A percentile compares a stretch with the other conserved stretches of the same genome.
These are phyloP conservation scores for Selaginella moellendorffii DNA, from an alignment of 75 land plant genomes.

Conservation along the genomic window DNA sequence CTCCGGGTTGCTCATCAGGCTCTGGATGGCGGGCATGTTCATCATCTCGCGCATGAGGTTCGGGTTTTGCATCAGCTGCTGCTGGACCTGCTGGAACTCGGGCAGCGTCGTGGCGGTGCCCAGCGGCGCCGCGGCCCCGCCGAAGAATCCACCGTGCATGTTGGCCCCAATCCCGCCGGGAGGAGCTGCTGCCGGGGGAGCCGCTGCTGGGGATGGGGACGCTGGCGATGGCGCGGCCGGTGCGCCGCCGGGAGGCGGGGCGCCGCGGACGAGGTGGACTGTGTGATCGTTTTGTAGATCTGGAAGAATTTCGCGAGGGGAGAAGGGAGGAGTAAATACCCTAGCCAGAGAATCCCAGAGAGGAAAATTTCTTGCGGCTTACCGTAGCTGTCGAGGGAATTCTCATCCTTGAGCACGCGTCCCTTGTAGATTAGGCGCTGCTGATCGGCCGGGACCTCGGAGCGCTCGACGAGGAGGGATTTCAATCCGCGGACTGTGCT, in stretches of 20 bases:
- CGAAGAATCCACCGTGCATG: background rate
- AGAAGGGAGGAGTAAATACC: background rate
- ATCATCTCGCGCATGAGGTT: conserved; percentile 86
- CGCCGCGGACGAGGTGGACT: conserved; percentile 49
- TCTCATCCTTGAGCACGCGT: conserved; percentile 86
- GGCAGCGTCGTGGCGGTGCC: conserved; percentile 37
- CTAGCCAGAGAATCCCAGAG: background rate
- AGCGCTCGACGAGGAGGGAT: conserved; percentile 31
- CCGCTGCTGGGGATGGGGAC: conserved; percentile 12
- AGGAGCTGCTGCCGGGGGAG: background rate
- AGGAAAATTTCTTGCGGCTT: background rate
- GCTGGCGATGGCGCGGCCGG: conserved; percentile 16
- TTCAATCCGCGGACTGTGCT: conserved; percentile 54
- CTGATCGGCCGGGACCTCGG: conserved; percentile 82
- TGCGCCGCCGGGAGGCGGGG: conserved; percentile 24
- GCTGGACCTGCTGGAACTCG: conserved; percentile 77
- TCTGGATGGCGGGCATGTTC: conserved; percentile 89
- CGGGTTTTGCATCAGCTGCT: conserved; percentile 84
- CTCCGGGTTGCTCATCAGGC: conserved; percentile 80
- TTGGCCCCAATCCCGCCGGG: conserved; percentile 17
- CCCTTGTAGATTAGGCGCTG: conserved; percentile 88
- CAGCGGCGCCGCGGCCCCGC: background rate
- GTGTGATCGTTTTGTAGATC: conserved; percentile 53
- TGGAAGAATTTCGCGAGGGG: conserved; percentile 9
- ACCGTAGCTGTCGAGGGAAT: conserved; percentile 79